These are phyloP conservation scores for Triangularia verruculosa DNA, from an alignment of 2,329 filamentous ascomycete species.

Conservation along the genomic window DNA sequence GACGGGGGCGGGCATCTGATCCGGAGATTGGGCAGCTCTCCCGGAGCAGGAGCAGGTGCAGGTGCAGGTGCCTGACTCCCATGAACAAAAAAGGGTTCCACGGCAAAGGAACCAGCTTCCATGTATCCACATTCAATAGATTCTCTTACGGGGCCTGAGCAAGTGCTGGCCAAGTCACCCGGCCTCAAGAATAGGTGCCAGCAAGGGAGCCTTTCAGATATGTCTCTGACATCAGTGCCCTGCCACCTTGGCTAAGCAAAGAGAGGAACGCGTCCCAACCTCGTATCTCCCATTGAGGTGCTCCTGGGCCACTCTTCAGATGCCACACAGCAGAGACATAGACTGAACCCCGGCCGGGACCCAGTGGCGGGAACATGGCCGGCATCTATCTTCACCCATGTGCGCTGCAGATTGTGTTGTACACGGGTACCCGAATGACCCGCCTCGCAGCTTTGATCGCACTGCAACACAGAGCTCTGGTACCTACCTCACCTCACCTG, in stretches of 20 bases:
- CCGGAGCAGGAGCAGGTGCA: too few species aligned
- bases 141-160: not conserved
- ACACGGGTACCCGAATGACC: not conserved
- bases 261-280: not conserved
- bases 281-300: not conserved
- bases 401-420: not conserved
- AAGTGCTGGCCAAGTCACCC: not conserved
- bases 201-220: not conserved
- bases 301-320: not conserved
- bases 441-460: not conserved
- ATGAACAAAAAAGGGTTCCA: not conserved
- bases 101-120: conserved; percentile 1
- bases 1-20: conserved; percentile 3
- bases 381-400: not conserved
- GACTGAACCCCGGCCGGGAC: not conserved
- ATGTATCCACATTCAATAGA: not conserved
- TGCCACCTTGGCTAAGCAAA: not conserved
- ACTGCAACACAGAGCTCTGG: not conserved
- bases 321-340: not conserved
- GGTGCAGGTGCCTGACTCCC: not conserved
- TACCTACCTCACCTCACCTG: not conserved
- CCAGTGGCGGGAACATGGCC: not conserved
- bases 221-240: not conserved
- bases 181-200: not conserved
- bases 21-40: conserved; percentile 5